phyloP scores from a whole-genome alignment of 805 yeast genomes.

The Suhomyces xylopsoci region DNA sequence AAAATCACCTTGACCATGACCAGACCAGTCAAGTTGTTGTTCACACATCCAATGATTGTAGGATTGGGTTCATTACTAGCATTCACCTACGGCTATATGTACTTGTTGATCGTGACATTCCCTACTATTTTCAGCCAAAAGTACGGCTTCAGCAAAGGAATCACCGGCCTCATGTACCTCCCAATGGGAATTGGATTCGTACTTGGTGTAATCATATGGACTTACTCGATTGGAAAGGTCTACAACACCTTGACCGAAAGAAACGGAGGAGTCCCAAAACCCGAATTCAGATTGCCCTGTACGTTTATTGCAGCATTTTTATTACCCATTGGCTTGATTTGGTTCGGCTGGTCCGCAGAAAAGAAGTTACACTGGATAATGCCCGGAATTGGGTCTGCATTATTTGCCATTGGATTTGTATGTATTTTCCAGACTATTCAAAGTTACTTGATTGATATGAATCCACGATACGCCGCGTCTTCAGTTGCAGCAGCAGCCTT shows the following conservation, averaged over 20 bases:
- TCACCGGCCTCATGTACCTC: slow-evolving; percentile 57
- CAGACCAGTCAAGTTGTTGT: slow-evolving; percentile 52
- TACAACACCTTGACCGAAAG: slow-evolving; percentile 35
- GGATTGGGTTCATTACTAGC: slow-evolving; percentile 66
- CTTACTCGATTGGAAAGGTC: slow-evolving; percentile 39
- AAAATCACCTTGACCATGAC: slow-evolving; percentile 46
- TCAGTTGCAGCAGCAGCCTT: slow-evolving; percentile 67
- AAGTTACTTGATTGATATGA: slow-evolving; percentile 68
- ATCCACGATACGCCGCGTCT: slow-evolving; percentile 66
- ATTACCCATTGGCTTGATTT: slow-evolving; percentile 58
- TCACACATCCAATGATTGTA: slow-evolving; percentile 60
- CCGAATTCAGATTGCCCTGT: slow-evolving; percentile 58
- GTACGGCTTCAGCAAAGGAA: slow-evolving; percentile 48
- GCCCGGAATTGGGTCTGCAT: slow-evolving; percentile 57
- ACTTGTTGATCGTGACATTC: slow-evolving; percentile 58
- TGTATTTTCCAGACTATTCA: slow-evolving; percentile 68
- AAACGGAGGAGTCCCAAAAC: slow-evolving; percentile 55
- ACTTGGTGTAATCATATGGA: slow-evolving; percentile 50
- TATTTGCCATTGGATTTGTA: slow-evolving; percentile 58
- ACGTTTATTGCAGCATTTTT: slow-evolving; percentile 48
- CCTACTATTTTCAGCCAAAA: slow-evolving; percentile 48
- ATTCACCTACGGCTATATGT: slow-evolving; percentile 63
- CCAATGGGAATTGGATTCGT: slow-evolving; percentile 55
- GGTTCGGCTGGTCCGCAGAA: slow-evolving; percentile 74
- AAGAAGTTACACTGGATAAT: slow-evolving; percentile 56